phyloP scores from a whole-genome alignment of 2,329 filamentous ascomycete genomes.

The Diaporthe amygdali region DNA sequence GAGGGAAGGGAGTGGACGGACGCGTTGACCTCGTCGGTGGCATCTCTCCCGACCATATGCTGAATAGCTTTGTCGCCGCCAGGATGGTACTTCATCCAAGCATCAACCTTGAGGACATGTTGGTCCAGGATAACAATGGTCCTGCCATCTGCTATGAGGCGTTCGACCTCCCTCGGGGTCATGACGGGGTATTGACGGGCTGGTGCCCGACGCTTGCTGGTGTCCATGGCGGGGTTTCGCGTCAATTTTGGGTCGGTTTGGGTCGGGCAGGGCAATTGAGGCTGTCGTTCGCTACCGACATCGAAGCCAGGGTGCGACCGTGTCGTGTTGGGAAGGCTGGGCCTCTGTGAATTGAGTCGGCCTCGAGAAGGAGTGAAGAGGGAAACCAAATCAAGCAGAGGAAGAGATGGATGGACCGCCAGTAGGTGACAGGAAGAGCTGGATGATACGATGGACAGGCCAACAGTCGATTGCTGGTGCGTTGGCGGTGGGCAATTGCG shows the following conservation, averaged over 20 bases:
- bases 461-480: not conserved
- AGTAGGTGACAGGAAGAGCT: not conserved
- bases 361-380: not conserved
- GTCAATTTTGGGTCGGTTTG: not conserved
- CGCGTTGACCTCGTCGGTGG: constrained; percentile 92
- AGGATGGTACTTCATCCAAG: constrained; percentile 88
- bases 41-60: constrained; percentile 94
- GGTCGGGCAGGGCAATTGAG: not conserved
- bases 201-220: not conserved
- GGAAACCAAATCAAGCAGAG: not conserved
- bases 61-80: constrained; percentile 89
- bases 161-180: constrained; percentile 69
- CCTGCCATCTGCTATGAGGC: constrained; percentile 80
- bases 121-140: constrained; percentile 82
- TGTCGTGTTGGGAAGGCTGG: not conserved
- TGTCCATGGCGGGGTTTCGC: constrained; percentile 19
- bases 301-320: not conserved
- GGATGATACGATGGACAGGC: not conserved
- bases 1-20: constrained; percentile 51
- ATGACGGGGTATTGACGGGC: constrained; percentile 41
- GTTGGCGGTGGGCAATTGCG: not conserved
- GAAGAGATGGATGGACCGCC: not conserved
- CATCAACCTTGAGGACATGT: constrained; percentile 84
- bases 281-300: not conserved
- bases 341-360: not conserved